Conservation (phyloP, 352 stramenopile genomes). For the Phytophthora rubi region DNA sequence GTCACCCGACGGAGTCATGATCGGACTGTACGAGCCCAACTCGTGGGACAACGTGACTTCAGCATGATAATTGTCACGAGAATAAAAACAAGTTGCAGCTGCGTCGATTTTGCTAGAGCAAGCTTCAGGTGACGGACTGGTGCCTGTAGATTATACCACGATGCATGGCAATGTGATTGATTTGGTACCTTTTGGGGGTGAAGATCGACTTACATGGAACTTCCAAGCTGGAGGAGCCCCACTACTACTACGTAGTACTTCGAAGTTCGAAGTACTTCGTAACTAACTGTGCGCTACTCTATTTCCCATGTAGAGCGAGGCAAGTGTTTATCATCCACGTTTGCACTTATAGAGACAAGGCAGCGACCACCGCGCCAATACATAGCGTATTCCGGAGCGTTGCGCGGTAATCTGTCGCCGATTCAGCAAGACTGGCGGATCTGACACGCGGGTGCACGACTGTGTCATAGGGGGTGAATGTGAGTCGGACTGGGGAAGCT, state of each 20-base stretch:
- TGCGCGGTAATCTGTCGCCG: constrained; percentile 1
- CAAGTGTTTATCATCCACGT: not conserved
- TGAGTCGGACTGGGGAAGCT: constrained; percentile 29
- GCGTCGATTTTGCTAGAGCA: no score
- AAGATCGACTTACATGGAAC: no score
- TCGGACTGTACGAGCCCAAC: constrained; percentile 92
- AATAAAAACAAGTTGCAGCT: no score
- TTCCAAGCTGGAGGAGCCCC: not conserved
- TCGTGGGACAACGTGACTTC: constrained; percentile 88
- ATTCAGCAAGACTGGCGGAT: constrained; percentile 3
- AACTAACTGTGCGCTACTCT: constrained; percentile 6
- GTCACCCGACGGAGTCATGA: constrained; percentile 92
- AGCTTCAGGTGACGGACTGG: no score
- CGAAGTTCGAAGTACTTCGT: no score
- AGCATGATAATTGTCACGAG: constrained; percentile 36
- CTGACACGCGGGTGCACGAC: constrained; percentile 7
- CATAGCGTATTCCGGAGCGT: constrained; percentile 45
- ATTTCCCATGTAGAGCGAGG: no score
- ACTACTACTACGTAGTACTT: not conserved
- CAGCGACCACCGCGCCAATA: constrained; percentile 51
- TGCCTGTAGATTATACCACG: no score
- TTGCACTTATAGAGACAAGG: constrained; percentile 34
- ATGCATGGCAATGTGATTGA: no score
- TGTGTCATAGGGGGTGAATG: constrained; percentile 33
- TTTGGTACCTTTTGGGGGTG: no score